Evolutionary conservation across 2,329 filamentous ascomycete genomes (phyloP).

Genomic region (Fusarium sp.): DNA sequence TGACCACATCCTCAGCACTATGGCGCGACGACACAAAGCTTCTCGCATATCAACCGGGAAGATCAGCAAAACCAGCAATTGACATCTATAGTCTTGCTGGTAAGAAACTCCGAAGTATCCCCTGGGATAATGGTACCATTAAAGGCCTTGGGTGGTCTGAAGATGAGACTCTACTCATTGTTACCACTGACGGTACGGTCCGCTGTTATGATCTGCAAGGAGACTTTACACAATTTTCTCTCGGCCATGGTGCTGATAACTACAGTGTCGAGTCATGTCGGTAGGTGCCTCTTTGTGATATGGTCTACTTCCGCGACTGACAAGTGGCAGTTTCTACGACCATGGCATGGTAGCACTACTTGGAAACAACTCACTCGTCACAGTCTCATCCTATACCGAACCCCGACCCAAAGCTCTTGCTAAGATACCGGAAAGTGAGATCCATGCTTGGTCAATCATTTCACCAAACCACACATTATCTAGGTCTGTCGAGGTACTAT

Average conservation of each 20-base stretch:
- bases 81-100: constrained; percentile 95
- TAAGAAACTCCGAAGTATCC: constrained; percentile 84
- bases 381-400: constrained; percentile 90
- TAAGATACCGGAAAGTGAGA: constrained; percentile 77
- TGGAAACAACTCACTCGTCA: constrained; percentile 85
- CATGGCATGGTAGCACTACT: constrained; percentile 93
- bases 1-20: constrained; percentile 68
- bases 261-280: constrained; percentile 87
- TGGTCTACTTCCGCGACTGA: constrained; percentile 18
- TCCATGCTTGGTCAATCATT: constrained; percentile 90
- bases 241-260: constrained; percentile 90
- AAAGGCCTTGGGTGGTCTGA: constrained; percentile 95
- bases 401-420: constrained; percentile 88
- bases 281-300: constrained; percentile 40
- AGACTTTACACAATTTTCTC: constrained; percentile 93
- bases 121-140: constrained; percentile 91
- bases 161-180: constrained; percentile 88
- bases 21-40: constrained; percentile 90
- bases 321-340: constrained; percentile 74
- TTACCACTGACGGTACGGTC: constrained; percentile 90
- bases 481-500: constrained; percentile 88
- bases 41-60: constrained; percentile 77
- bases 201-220: constrained; percentile 92
- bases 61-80: constrained; percentile 82
- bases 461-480: constrained; percentile 90